Percentiles rank a stretch among this genome's conserved stretches.
Conservation (phyloP, 1,284 basidiomycete species). For the Mycosarcoma maydis region DNA sequence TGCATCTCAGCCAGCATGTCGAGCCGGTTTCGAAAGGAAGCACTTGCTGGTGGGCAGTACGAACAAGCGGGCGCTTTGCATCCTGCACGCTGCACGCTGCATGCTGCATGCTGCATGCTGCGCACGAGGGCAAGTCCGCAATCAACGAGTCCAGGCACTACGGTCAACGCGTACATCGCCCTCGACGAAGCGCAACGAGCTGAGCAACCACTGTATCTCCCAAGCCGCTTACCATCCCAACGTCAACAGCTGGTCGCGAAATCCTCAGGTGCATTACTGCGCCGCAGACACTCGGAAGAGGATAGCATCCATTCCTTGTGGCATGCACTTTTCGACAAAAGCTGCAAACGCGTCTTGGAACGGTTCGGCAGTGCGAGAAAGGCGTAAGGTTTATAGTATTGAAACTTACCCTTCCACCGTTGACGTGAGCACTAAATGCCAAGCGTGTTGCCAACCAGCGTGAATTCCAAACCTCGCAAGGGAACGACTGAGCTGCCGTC, state of each 20-base stretch:
- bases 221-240: slow-evolving; percentile 41
- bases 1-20: too few relatives aligned
- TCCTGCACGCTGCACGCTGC: too few relatives aligned
- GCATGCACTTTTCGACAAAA: too few relatives aligned
- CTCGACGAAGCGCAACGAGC: slow-evolving; percentile 52
- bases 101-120: slow-evolving; percentile 31
- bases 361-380: slow-evolving; percentile 33
- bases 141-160: slow-evolving; percentile 39
- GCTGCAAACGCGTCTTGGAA: slow-evolving; percentile 34
- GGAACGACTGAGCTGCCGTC: too few relatives aligned
- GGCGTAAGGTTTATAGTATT: slow-evolving; percentile 1
- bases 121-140: slow-evolving; percentile 30
- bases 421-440: too few relatives aligned
- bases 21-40: too few relatives aligned
- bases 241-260: slow-evolving; percentile 48
- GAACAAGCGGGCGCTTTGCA: slow-evolving; percentile 41
- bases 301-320: too few relatives aligned
- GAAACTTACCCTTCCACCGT: too few relatives aligned
- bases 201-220: slow-evolving; percentile 39
- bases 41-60: slow-evolving; percentile 16
- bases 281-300: slow-evolving; percentile 12
- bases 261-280: slow-evolving; percentile 46
- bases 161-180: slow-evolving; percentile 23
- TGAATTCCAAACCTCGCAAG: too few relatives aligned
- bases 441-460: too few relatives aligned